Percentiles rank a stretch among this genome's conserved stretches.
Conservation (phyloP, 768 basidiomycete genomes). For the Phlebiopsis gigantea region DNA sequence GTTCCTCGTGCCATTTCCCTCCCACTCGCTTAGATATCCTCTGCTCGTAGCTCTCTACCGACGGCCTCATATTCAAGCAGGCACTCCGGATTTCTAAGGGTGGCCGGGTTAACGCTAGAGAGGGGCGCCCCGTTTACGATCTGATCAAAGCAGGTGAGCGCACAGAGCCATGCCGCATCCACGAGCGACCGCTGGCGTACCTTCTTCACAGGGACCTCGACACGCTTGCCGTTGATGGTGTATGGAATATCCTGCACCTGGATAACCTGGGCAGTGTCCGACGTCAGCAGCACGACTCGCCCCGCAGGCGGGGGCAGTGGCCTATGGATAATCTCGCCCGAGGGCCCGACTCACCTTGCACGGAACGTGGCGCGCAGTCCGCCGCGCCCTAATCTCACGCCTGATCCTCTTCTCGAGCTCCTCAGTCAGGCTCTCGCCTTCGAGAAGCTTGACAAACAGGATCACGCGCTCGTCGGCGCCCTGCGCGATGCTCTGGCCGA, state of each 20-base stretch:
- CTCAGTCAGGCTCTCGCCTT: conserved; percentile 42
- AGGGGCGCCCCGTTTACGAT: conserved; percentile 77
- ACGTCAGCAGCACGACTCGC: conserved; percentile 11
- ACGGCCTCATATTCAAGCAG: conserved; percentile 54
- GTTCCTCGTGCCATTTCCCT: conserved; percentile 13
- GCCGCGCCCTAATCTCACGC: conserved; percentile 51
- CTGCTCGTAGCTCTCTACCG: conserved; percentile 44
- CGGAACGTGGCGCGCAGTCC: conserved; percentile 75
- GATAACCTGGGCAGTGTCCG: conserved; percentile 45
- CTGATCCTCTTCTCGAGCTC: conserved; percentile 54
- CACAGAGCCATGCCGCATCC: background rate
- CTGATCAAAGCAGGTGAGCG: conserved; percentile 30
- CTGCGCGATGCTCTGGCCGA: conserved; percentile 61
- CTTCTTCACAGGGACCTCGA: conserved; percentile 78
- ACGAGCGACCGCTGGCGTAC: conserved; percentile 26
- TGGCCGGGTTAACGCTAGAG: conserved; percentile 63
- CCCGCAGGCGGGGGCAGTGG: conserved; percentile 13
- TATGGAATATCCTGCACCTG: conserved; percentile 70
- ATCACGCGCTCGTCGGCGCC: conserved; percentile 74
- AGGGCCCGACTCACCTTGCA: conserved; percentile 43
- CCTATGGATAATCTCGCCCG: conserved; percentile 5
- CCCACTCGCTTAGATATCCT: conserved; percentile 28
- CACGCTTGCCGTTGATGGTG: conserved; percentile 76
- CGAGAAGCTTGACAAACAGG: conserved; percentile 63
- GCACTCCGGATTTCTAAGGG: conserved; percentile 70